These are phyloP conservation scores for Kwoniella pini DNA, from an alignment of 768 basidiomycete species.

Conservation along the genomic window DNA sequence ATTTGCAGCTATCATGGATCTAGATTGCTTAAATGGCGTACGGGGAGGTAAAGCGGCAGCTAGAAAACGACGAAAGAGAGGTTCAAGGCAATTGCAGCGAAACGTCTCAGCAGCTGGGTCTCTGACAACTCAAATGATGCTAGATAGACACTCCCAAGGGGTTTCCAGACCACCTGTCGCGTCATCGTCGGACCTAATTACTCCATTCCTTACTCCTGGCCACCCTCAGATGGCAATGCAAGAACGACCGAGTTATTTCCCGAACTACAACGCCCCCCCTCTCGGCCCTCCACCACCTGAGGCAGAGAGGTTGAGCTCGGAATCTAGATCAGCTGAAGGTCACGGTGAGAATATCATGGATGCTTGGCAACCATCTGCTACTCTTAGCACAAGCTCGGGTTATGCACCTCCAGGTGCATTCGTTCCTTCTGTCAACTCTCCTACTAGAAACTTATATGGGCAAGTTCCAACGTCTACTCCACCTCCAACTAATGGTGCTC, in stretches of 20 bases:
- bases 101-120: conserved; percentile 47
- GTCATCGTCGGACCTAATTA: conserved; percentile 20
- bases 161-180: conserved; percentile 21
- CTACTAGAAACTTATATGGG: conserved; percentile 18
- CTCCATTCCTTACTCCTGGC: conserved; percentile 27
- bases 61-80: conserved; percentile 36
- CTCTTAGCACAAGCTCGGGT: not conserved
- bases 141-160: conserved; percentile 49
- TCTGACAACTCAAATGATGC: conserved; percentile 54
- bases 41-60: conserved; percentile 58
- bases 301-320: conserved; percentile 28
- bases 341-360: conserved; percentile 82
- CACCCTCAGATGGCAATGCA: conserved; percentile 18
- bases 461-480: conserved; percentile 9
- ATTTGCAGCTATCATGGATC: conserved; percentile 66
- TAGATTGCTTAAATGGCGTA: conserved; percentile 70
- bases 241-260: conserved; percentile 26
- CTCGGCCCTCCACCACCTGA: conserved; percentile 31
- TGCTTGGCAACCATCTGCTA: conserved; percentile 64
- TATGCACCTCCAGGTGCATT: conserved; percentile 24
- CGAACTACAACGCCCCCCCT: conserved; percentile 28
- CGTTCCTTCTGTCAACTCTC: conserved; percentile 25
- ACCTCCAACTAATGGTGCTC: conserved; percentile 16
- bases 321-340: conserved; percentile 67
- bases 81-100: conserved; percentile 42